These are phyloP conservation scores for Macadamia tetraphylla DNA, from an alignment of 164 flowering plant species.

Conservation along the genomic window DNA sequence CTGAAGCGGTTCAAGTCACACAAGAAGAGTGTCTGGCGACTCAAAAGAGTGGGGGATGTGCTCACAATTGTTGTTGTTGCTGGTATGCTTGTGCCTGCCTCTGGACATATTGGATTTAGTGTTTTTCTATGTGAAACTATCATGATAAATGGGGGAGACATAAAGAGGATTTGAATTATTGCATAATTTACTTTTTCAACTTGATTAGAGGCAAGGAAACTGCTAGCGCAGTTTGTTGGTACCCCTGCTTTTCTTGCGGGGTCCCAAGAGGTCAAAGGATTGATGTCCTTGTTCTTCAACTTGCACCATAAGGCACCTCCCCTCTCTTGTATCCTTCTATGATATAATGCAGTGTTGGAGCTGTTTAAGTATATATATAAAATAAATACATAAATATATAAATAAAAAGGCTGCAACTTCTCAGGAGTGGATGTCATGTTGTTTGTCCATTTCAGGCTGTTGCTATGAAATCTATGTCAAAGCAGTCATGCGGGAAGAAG, in stretches of 20 bases:
- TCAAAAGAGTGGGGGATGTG: slow-evolving; percentile 70
- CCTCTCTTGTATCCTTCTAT: no score
- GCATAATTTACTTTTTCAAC: no score
- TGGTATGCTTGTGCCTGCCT: slow-evolving; percentile 36
- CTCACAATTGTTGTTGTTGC: slow-evolving; percentile 68
- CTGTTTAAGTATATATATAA: no score
- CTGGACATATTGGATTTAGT: neutral
- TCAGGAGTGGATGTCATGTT: neutral
- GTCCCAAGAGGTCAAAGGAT: no score
- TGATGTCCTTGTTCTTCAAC: no score
- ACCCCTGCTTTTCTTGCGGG: no score
- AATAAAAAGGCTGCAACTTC: neutral
- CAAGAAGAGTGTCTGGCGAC: slow-evolving; percentile 40
- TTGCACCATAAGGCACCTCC: no score
- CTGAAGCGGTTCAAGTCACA: slow-evolving; percentile 69
- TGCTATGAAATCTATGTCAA: slow-evolving; percentile 25
- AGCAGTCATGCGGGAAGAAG: slow-evolving; percentile 18
- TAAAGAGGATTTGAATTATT: no score
- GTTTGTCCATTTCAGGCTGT: slow-evolving; percentile 24
- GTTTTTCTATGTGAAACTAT: neutral
- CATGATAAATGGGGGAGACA: neutral
- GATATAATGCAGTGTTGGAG: no score
- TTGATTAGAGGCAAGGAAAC: no score
- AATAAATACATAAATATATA: no score
- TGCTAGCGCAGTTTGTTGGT: no score